Evolutionary conservation across 768 basidiomycete genomes (phyloP).

Genomic region (Trametopsis cervina): DNA sequence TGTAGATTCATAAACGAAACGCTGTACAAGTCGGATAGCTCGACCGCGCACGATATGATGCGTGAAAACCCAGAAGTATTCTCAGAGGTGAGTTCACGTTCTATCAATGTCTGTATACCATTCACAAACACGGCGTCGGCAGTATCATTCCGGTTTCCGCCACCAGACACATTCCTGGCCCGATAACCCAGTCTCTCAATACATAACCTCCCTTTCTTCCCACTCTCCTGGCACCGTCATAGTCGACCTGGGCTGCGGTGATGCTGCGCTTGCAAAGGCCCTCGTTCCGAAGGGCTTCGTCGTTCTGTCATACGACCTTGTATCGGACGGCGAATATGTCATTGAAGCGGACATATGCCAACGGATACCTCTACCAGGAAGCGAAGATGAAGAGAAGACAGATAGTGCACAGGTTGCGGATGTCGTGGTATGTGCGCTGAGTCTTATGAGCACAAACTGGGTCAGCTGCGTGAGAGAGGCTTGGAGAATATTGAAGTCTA

Average conservation of each 20-base stretch:
- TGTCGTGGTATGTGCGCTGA: conserved; percentile 88
- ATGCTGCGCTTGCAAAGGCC: conserved; percentile 76
- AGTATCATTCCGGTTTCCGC: conserved; percentile 94
- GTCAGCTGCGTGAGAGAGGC: conserved; percentile 83
- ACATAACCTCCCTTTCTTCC: conserved; percentile 55
- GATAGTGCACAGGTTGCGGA: conserved; percentile 79
- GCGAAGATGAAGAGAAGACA: conserved; percentile 37
- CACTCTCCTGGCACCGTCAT: conserved; percentile 68
- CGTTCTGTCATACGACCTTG: conserved; percentile 76
- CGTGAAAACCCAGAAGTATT: conserved; percentile 74
- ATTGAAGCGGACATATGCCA: conserved; percentile 86
- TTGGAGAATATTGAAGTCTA: conserved; percentile 78
- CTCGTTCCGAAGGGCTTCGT: conserved; percentile 62
- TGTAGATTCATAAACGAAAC: conserved; percentile 84
- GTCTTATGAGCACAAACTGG: conserved; percentile 98
- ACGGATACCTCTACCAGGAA: conserved; percentile 79
- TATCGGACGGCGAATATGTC: conserved; percentile 69
- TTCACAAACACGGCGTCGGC: neutral
- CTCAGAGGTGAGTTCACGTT: conserved; percentile 60
- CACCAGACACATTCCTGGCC: conserved; percentile 93
- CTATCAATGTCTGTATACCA: neutral
- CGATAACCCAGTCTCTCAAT: conserved; percentile 84
- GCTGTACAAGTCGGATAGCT: conserved; percentile 82
- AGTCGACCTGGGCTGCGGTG: conserved; percentile 93
- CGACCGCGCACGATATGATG: conserved; percentile 74